A percentile compares a stretch with the other conserved stretches of the same genome.
Conservation (phyloP, 768 basidiomycete species). For the Boletus fagicola region DNA sequence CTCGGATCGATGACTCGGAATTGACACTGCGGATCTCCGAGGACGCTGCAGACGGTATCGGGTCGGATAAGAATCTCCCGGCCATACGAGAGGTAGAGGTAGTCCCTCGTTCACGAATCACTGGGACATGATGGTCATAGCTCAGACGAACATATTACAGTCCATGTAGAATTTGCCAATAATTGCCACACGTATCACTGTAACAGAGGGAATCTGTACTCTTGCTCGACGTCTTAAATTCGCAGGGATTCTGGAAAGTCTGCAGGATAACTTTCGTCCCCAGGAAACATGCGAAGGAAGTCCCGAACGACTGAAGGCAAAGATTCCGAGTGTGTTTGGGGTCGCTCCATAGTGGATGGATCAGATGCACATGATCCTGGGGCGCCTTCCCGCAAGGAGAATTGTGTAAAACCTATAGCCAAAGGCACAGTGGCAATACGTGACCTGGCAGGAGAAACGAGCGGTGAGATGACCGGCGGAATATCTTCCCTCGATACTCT, state of each 20-base stretch:
- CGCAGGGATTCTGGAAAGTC: slow-evolving; percentile 35
- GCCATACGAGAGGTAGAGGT: slow-evolving; percentile 18
- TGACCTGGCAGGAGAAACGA: slow-evolving; percentile 28
- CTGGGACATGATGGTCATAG: slow-evolving; percentile 5
- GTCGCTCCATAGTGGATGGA: not conserved
- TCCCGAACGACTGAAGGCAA: slow-evolving; percentile 32
- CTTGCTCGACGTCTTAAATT: slow-evolving; percentile 2
- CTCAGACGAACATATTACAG: not conserved
- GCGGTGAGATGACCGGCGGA: slow-evolving; percentile 23
- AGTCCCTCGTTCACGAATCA: slow-evolving; percentile 4
- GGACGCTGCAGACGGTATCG: slow-evolving; percentile 11
- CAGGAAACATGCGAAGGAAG: slow-evolving; percentile 34
- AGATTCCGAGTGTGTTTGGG: slow-evolving; percentile 10
- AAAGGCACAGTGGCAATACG: slow-evolving; percentile 5
- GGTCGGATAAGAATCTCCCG: slow-evolving; percentile 19
- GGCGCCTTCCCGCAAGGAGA: slow-evolving; percentile 9
- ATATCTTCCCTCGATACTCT: slow-evolving; percentile 2
- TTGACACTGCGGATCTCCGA: slow-evolving; percentile 24
- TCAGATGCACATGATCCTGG: not conserved
- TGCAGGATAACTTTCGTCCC: slow-evolving; percentile 34
- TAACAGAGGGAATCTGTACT: not conserved
- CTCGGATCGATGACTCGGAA: slow-evolving; percentile 23
- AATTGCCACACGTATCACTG: not conserved
- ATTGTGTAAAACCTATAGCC: not conserved
- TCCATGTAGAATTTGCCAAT: not conserved